These are phyloP conservation scores for Silene vulgaris DNA, from an alignment of 179 eudicot species.

Conservation along the genomic window DNA sequence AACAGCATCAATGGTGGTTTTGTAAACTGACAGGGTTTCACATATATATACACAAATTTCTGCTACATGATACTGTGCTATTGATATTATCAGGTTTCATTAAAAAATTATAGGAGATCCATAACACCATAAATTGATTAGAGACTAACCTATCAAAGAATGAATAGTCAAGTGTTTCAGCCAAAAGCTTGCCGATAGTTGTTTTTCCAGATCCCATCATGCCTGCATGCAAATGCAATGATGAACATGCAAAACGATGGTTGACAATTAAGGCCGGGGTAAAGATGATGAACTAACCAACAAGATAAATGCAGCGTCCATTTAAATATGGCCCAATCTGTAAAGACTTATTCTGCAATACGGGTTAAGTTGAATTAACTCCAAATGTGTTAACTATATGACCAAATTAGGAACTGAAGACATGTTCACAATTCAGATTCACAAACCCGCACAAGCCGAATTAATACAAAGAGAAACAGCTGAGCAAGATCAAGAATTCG, in stretches of 20 bases:
- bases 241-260: neutral
- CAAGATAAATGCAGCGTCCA: constrained; percentile 83
- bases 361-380: constrained; percentile 12
- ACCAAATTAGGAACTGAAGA: constrained; percentile 3
- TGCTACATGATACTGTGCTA: neutral
- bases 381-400: neutral
- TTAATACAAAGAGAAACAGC: neutral
- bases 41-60: no score
- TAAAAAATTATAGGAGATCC: neutral
- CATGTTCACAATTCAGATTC: neutral
- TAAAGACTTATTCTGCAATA: constrained; percentile 63
- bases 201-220: constrained; percentile 99
- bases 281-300: constrained; percentile 58
- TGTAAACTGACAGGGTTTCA: neutral
- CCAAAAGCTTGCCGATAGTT: constrained; percentile 75
- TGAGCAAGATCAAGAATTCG: neutral
- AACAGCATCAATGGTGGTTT: neutral
- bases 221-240: constrained; percentile 44
- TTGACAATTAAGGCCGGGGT: neutral
- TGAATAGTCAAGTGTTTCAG: constrained; percentile 71
- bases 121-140: neutral
- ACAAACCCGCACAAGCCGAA: neutral
- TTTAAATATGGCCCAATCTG: constrained; percentile 54
- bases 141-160: constrained; percentile 67
- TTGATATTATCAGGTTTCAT: neutral